Base-by-base conservation (phyloP, 805 yeast genomes). In the Pichia ethanolica region DNA sequence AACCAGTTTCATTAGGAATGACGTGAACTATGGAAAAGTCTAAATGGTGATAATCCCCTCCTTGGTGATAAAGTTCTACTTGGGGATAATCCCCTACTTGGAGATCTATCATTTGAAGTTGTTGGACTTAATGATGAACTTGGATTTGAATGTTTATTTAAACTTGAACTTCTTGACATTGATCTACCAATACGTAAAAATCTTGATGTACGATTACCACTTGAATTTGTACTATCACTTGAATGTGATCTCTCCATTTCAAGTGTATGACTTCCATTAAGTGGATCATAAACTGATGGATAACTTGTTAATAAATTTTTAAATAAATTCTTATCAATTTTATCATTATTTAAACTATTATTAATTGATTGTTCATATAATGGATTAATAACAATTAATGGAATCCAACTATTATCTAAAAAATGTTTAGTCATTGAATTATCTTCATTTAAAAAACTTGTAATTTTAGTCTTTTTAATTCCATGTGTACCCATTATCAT, bases 341-440 rank as follows among this genome's bases (percentile, higher is more conserved):
- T 30, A 10, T 6, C 20, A 20, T 20, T n/a, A 9, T 30, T 13
- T 39, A 25, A 11, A 7, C 4, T 30, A n/a, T 39, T 27, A 14
- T 14, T 25, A n/a, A 35, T 14, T 27, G 39, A 6, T n/a, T 25
- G 35, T 11, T 48, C 46, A 45, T 65, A 65, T 32, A 57, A 54
- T 10, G 75, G 75, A 35, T 70, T 68, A 33, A 74, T 73, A 4
- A 74, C 73, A 37, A 72, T 61, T 2, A 73, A 76, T 0, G 79
- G 79, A 7, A 75, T 65, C 1, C 67, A 67, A 7, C 76, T 70
- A 47, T 68, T 71, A 50, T 72, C 74, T n/a, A 75, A 57, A 55
- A 74, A 75, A 52, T 71, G 70, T 52, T 75, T 75, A 4, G 77
- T 72, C 59, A 75, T 63, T 2, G 77, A 70, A 36, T 75, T 73